Evolutionary conservation across 2,329 filamentous ascomycete species (phyloP).

Genomic region (Blastomyces emzantsi): DNA sequence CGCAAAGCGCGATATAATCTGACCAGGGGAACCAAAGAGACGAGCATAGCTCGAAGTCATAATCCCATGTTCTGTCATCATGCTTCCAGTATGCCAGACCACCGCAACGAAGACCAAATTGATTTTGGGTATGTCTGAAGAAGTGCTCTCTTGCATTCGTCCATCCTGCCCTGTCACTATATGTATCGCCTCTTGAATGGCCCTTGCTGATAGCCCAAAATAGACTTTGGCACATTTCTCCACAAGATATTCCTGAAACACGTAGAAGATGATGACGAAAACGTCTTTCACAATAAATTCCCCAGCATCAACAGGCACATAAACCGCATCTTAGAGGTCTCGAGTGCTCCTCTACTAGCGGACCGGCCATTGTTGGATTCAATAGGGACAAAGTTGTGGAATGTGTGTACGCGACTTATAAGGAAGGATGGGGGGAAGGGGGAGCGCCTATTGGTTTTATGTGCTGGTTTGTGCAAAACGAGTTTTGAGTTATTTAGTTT

Average conservation of each 20-base stretch:
- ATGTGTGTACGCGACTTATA: conserved; percentile 25
- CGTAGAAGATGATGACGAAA: background rate
- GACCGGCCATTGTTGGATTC: conserved; percentile 23
- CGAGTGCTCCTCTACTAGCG: conserved; percentile 8
- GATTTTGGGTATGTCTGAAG: background rate
- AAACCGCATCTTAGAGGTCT: conserved; percentile 13
- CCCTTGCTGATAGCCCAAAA: background rate
- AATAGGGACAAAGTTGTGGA: conserved; percentile 32
- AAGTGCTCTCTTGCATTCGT: background rate
- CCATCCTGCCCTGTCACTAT: background rate
- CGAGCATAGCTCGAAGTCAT: background rate
- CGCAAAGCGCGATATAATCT: background rate
- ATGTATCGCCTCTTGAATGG: background rate
- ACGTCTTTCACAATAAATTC: background rate
- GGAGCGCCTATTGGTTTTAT: conserved; percentile 19
- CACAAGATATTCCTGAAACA: background rate
- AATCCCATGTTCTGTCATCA: background rate
- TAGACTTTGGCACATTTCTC: conserved; percentile 4
- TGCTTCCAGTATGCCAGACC: background rate
- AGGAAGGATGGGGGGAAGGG: conserved; percentile 11
- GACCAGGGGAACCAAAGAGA: background rate
- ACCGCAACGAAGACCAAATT: background rate
- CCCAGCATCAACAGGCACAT: conserved; percentile 13
- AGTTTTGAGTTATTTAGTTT: conserved; percentile 16
- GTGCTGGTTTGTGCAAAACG: conserved; percentile 19